Conservation (phyloP, 805 yeast species). For the Pichia rugopelliculosa region DNA sequence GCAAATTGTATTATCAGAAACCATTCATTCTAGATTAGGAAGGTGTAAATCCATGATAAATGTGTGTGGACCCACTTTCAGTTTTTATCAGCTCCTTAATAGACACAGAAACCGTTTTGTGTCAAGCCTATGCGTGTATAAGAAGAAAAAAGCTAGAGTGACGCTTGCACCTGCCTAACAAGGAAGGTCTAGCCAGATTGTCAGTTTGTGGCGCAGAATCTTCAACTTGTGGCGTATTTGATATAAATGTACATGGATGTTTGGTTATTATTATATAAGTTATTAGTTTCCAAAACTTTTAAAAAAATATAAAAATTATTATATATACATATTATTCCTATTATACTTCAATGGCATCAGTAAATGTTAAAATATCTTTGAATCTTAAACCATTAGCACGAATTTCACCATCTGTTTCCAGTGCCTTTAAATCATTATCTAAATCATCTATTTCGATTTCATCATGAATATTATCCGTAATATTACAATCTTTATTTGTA, state of each 20-base stretch:
- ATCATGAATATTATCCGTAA: slow-evolving; percentile 14
- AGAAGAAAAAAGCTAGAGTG: no score
- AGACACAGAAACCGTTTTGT: neutral
- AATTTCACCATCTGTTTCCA: slow-evolving; percentile 27
- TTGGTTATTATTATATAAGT: no score
- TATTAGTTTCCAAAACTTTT: neutral
- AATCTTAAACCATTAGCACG: slow-evolving; percentile 59
- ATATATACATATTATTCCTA: neutral
- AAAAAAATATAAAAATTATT: neutral
- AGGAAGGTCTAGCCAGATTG: no score
- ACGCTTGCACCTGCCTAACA: slow-evolving; percentile 2
- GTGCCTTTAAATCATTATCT: slow-evolving; percentile 8
- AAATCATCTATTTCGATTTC: slow-evolving; percentile 9
- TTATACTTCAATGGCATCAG: slow-evolving; percentile 42
- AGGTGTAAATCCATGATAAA: neutral
- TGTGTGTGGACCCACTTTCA: neutral
- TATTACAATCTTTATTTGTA: neutral
- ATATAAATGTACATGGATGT: no score
- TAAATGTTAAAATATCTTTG: slow-evolving; percentile 58
- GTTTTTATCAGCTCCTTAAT: neutral
- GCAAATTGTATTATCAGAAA: neutral
- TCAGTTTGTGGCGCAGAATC: no score
- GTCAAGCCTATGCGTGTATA: neutral
- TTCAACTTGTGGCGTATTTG: no score
- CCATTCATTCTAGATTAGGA: neutral